Base-by-base conservation (phyloP, 225 moss, liverwort and hornwort species). In the Physcomitrium patens region DNA sequence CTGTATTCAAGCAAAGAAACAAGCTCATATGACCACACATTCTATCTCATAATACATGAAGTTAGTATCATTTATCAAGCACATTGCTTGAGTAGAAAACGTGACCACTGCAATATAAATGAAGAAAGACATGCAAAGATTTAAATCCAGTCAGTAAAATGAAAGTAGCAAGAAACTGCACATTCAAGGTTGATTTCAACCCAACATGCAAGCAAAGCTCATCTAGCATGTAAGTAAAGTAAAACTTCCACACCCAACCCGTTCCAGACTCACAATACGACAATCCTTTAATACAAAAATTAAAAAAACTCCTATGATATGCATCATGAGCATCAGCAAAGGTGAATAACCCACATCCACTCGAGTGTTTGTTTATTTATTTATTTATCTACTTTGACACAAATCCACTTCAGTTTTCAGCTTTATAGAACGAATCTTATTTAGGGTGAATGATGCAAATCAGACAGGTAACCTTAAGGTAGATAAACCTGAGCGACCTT, bases 401-500 rank as follows among this genome's bases (percentile, higher is more conserved):
- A 37, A 37, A 37, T 7, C 7, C 26, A 45, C 17, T 3, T 16
- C 3, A 43, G n/a, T 44, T 24, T 63, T 65, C 4, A 41, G 12
- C 12, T 64, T 45, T 44, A 12, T 14, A 51, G 22, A 59, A 31
- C 17, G 48, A 59, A 37, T 22, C 37, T 48, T 24, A 19, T 59
- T 12, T 12, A 31, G 37, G 58, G 28, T 10, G 14, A 12, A 37
- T 73, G 18, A 37, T 20, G 42, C 9, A 46, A 57, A 72, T 49
- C 41, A 22, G 11, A 67, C 37, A 12, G 14, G 37, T 18, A 0
- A 56, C 23, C n/a, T 22, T 52, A 46, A 22, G 20, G 31, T 63
- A 69, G 22, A 56, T 49, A 54, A 53, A 23, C 59, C 3, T 54
- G 24, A 48, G 2, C 5, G 43, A 80, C 77, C 76, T 80, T 76